Evolutionary conservation across 169 alveolate species (phyloP).

Genomic region (Cryptosporidium viatorum): DNA sequence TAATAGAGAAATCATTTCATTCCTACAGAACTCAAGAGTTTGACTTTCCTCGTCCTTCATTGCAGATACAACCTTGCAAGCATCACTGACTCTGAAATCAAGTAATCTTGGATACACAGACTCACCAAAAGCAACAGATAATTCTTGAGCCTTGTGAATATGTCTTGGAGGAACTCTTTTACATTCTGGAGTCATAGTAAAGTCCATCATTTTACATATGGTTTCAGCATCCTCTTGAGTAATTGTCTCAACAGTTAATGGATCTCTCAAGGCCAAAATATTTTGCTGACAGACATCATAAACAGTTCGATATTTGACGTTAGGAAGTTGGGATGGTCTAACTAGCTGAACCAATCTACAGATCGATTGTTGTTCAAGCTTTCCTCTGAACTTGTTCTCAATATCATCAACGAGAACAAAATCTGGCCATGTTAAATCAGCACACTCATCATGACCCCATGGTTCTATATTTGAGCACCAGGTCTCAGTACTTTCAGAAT

Average conservation of each 20-base stretch:
- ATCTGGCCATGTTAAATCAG: slow-evolving; percentile 62
- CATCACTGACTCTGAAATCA: slow-evolving; percentile 71
- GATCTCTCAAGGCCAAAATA: slow-evolving; percentile 62
- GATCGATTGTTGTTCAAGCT: slow-evolving; percentile 69
- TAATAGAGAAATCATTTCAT: slow-evolving; percentile 58
- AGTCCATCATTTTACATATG: slow-evolving; percentile 72
- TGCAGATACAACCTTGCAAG: slow-evolving; percentile 55
- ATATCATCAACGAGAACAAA: slow-evolving; percentile 64
- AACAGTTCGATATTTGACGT: slow-evolving; percentile 47
- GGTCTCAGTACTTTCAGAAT: slow-evolving; percentile 26
- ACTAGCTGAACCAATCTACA: slow-evolving; percentile 71
- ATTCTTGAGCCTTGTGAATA: slow-evolving; percentile 51
- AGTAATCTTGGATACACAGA: slow-evolving; percentile 48
- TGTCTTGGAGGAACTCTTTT: slow-evolving; percentile 66
- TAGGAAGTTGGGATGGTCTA: slow-evolving; percentile 46
- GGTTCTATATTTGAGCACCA: slow-evolving; percentile 75
- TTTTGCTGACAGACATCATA: slow-evolving; percentile 70
- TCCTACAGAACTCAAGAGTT: slow-evolving; percentile 62
- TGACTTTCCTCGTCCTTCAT: slow-evolving; percentile 42
- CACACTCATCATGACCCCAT: slow-evolving; percentile 76
- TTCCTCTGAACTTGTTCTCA: slow-evolving; percentile 56
- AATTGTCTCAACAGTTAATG: slow-evolving; percentile 50
- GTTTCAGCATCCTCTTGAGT: slow-evolving; percentile 72
- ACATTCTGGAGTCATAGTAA: slow-evolving; percentile 58
- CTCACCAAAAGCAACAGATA: slow-evolving; percentile 61